These are phyloP conservation scores for Wickerhamiella azymoides DNA, from an alignment of 805 yeast species.

Conservation along the genomic window DNA sequence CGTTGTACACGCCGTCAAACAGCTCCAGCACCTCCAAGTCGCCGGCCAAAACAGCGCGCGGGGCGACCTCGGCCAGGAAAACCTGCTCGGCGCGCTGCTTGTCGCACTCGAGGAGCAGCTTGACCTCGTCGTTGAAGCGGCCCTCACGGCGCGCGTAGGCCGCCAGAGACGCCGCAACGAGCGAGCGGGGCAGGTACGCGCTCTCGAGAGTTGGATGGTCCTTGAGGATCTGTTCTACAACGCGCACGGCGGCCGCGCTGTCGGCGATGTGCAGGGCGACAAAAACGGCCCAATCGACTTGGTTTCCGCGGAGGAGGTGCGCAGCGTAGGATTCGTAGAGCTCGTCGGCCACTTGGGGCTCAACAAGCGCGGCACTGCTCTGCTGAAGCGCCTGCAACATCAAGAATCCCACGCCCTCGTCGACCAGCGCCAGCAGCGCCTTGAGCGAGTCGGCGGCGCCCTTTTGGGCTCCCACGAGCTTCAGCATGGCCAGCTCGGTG, in stretches of 20 bases:
- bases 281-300: conserved; percentile 47
- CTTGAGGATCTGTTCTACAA: conserved; percentile 8
- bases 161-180: conserved; percentile 48
- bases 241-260: conserved; percentile 30
- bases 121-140: conserved; percentile 45
- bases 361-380: background rate
- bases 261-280: conserved; percentile 43
- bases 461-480: conserved; percentile 11
- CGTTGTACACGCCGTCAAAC: conserved; percentile 27
- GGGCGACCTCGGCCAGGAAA: conserved; percentile 51
- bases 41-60: conserved; percentile 47
- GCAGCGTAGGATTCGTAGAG: conserved; percentile 11
- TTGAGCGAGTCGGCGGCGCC: too few species aligned
- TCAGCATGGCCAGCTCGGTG: conserved; percentile 14
- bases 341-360: conserved; percentile 9
- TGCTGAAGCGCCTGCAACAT: conserved; percentile 14
- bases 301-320: conserved; percentile 29
- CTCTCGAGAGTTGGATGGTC: conserved; percentile 17
- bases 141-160: conserved; percentile 35
- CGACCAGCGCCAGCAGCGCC: conserved; percentile 10
- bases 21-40: conserved; percentile 17
- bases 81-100: conserved; percentile 51
- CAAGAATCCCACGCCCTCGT: conserved; percentile 14
- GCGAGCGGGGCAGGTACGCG: conserved; percentile 26
- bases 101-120: conserved; percentile 47